Conservation (phyloP, 23 red algal species). For the Agarophyton chilense region DNA sequence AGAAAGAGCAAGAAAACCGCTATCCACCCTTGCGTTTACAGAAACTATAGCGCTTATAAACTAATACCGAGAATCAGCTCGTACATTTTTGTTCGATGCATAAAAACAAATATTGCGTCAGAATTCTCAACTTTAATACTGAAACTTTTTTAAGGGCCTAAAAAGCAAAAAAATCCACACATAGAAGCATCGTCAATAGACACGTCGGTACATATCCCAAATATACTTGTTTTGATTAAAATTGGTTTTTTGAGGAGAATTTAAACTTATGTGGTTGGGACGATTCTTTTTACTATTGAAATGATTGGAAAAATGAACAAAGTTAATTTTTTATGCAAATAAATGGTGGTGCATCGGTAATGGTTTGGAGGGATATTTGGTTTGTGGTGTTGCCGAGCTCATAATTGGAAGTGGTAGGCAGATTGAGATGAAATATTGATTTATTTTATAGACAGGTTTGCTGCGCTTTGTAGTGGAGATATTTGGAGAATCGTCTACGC, state of each 20-base stretch:
- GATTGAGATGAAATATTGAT: neutral
- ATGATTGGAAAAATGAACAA: neutral
- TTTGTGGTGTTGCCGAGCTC: neutral
- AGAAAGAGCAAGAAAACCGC: no score
- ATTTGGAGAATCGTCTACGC: neutral
- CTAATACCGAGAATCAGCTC: no score
- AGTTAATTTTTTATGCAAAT: neutral
- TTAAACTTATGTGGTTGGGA: neutral
- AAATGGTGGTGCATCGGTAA: neutral
- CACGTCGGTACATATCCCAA: neutral
- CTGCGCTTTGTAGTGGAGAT: neutral
- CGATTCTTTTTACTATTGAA: neutral
- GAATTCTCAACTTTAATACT: no score
- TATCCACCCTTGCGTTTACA: no score
- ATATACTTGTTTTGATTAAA: neutral
- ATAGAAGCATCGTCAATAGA: neutral
- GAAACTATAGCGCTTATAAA: no score
- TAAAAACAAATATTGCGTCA: no score
- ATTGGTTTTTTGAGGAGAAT: no score
- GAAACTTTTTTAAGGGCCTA: no score
- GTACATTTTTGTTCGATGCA: no score
- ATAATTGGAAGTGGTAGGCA: neutral
- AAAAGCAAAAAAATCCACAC: no score
- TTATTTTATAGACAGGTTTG: neutral
- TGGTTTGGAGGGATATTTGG: neutral